Conservation (phyloP, 495 filamentous ascomycete species). For the Aspergillus diversus region DNA sequence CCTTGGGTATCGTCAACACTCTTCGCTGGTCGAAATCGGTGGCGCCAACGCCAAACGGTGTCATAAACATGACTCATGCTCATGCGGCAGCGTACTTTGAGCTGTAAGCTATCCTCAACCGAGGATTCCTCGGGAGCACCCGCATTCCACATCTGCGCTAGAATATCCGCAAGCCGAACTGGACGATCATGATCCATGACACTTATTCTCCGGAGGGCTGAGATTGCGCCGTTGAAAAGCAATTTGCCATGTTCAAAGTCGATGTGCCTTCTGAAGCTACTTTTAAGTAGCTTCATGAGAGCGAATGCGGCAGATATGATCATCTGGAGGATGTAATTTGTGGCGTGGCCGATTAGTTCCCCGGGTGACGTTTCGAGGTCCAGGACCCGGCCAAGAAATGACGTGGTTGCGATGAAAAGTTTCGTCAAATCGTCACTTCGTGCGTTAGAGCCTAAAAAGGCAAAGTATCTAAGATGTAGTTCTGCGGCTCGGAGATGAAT, state of each 20-base stretch:
- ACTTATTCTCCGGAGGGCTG: slow-evolving; percentile 75
- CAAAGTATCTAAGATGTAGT: slow-evolving; percentile 50
- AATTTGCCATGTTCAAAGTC: slow-evolving; percentile 76
- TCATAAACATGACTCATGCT: slow-evolving; percentile 58
- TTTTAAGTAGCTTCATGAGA: slow-evolving; percentile 83
- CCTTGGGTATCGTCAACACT: slow-evolving; percentile 47
- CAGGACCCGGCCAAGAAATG: slow-evolving; percentile 50
- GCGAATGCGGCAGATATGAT: slow-evolving; percentile 86
- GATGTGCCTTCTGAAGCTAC: slow-evolving; percentile 67
- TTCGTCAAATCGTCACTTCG: slow-evolving; percentile 71
- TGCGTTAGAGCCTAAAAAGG: slow-evolving; percentile 58
- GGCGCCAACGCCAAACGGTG: slow-evolving; percentile 54
- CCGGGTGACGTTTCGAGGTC: slow-evolving; percentile 52
- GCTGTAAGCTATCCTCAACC: slow-evolving; percentile 44
- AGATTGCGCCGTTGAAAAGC: slow-evolving; percentile 78
- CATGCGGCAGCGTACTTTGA: slow-evolving; percentile 53
- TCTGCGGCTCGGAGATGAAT: slow-evolving; percentile 53
- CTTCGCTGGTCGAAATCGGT: slow-evolving; percentile 48
- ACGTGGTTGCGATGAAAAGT: slow-evolving; percentile 64
- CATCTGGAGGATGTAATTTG: slow-evolving; percentile 93
- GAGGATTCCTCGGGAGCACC: slow-evolving; percentile 34
- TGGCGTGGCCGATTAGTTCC: slow-evolving; percentile 68
- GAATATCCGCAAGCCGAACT: slow-evolving; percentile 53
- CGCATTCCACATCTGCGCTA: slow-evolving; percentile 56
- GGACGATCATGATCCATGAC: slow-evolving; percentile 85